Evolutionary conservation across 306 rosid species (phyloP).

Genomic region (Pterocarpus santalinus): DNA sequence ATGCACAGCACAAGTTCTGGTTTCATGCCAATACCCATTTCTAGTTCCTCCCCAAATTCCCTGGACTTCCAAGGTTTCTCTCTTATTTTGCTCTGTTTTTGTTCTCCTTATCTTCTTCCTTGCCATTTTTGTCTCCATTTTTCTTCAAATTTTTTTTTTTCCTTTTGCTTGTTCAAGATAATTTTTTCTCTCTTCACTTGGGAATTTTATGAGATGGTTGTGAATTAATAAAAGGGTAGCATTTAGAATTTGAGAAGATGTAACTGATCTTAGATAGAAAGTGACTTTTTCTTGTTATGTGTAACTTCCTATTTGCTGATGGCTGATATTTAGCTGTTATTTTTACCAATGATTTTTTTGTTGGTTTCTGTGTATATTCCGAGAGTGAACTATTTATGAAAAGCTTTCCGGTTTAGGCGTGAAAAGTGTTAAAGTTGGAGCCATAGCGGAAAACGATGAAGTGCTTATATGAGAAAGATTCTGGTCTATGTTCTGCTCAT

Average conservation of each 20-base stretch:
- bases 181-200: background rate
- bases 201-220: conserved; percentile 29
- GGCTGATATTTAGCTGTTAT: conserved; percentile 28
- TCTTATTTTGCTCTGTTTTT: background rate
- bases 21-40: conserved; percentile 37
- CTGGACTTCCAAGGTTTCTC: conserved; percentile 43
- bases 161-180: background rate
- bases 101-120: background rate
- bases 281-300: conserved; percentile 39
- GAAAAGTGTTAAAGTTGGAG: conserved; percentile 28
- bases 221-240: conserved; percentile 45
- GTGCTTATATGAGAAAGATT: conserved; percentile 51
- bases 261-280: conserved; percentile 23
- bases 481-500: conserved; percentile 45
- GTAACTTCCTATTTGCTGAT: conserved; percentile 17
- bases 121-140: background rate
- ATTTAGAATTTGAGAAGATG: conserved; percentile 45
- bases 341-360: conserved; percentile 20
- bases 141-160: background rate
- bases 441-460: conserved; percentile 51
- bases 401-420: conserved; percentile 44
- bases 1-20: conserved; percentile 38
- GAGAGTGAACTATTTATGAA: conserved; percentile 39
- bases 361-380: conserved; percentile 27
- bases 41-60: conserved; percentile 30